phyloP scores from a whole-genome alignment of 1,139 yeast genomes.

The Kluyveromyces sp. region DNA sequence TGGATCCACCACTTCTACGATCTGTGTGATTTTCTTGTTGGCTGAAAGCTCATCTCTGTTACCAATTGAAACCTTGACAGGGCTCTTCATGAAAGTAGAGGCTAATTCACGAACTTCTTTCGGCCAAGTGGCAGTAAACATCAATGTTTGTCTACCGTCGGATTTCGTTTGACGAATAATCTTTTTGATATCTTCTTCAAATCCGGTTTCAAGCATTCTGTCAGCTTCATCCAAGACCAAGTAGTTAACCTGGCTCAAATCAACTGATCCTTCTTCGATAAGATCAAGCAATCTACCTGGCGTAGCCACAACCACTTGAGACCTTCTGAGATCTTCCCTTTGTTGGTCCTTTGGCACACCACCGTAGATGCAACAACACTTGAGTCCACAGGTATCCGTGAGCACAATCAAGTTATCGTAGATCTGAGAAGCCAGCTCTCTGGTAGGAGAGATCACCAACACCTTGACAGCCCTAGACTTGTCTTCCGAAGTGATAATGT shows the following conservation, averaged over 20 bases:
- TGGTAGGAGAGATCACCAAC: slow-evolving; percentile 87
- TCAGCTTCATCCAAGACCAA: slow-evolving; percentile 96
- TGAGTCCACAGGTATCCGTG: slow-evolving; percentile 53
- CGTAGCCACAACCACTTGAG: slow-evolving; percentile 86
- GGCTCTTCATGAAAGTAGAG: slow-evolving; percentile 69
- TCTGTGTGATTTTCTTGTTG: slow-evolving; percentile 85
- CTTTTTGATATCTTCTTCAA: slow-evolving; percentile 88
- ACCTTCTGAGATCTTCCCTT: slow-evolving; percentile 53
- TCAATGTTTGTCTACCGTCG: slow-evolving; percentile 83
- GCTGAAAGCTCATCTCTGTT: slow-evolving; percentile 91
- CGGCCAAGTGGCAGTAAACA: slow-evolving; percentile 99
- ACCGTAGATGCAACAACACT: slow-evolving; percentile 87
- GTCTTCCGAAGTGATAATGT: slow-evolving; percentile 36
- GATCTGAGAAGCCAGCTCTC: slow-evolving; percentile 93
- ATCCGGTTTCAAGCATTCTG: slow-evolving; percentile 95
- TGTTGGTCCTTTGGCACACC: slow-evolving; percentile 97
- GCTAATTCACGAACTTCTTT: slow-evolving; percentile 94
- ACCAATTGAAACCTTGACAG: slow-evolving; percentile 88
- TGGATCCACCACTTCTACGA: slow-evolving; percentile 89
- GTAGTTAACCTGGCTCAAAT: slow-evolving; percentile 61
- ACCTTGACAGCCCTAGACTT: slow-evolving; percentile 55
- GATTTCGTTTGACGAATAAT: slow-evolving; percentile 87
- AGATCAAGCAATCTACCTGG: slow-evolving; percentile 94
- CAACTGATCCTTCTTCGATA: slow-evolving; percentile 79
- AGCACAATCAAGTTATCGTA: slow-evolving; percentile 72